Percentiles rank a stretch among this genome's conserved stretches.
Conservation (phyloP, 371 early-diverging fungal species). For the Actinomortierella ambigua region DNA sequence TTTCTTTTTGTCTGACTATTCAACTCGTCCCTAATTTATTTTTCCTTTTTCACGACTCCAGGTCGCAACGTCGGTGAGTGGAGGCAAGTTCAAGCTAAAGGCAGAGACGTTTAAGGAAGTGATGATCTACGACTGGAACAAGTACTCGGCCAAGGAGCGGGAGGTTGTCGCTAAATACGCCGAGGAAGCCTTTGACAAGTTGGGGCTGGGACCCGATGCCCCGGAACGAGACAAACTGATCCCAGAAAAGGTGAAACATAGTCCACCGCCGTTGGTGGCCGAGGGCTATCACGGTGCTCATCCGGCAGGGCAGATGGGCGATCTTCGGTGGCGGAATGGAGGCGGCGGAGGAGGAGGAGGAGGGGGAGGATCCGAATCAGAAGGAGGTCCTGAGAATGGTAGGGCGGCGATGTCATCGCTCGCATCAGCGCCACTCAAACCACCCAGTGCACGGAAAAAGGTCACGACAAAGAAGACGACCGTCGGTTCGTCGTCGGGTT, state of each 20-base stretch:
- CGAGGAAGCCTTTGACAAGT: conserved; percentile 52
- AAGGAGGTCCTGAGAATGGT: conserved; percentile 42
- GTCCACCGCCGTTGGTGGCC: conserved; percentile 39
- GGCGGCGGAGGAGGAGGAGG: conserved; percentile 23
- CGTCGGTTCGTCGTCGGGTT: conserved; percentile 1
- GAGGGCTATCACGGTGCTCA: conserved; percentile 30
- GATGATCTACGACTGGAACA: conserved; percentile 59
- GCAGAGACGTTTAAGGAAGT: conserved; percentile 57
- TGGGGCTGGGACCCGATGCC: conserved; percentile 55
- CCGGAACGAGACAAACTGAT: conserved; percentile 52
- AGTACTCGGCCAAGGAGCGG: conserved; percentile 51
- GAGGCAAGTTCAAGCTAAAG: conserved; percentile 50
- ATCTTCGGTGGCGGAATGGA: conserved; percentile 16
- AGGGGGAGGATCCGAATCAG: conserved; percentile 31
- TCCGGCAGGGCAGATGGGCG: conserved; percentile 29
- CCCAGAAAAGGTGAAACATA: conserved; percentile 41
- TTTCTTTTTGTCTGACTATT: conserved; percentile 14
- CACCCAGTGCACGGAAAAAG: conserved; percentile 27
- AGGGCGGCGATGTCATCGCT: conserved; percentile 12
- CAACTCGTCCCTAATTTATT: conserved; percentile 17
- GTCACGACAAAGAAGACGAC: conserved; percentile 26
- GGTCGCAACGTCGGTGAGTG: conserved; percentile 23
- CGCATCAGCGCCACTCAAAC: conserved; percentile 14
- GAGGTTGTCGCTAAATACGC: conserved; percentile 53
- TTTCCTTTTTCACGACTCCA: no score